Evolutionary conservation across 2,329 filamentous ascomycete species (phyloP).

Genomic region (Capronia epimyces): DNA sequence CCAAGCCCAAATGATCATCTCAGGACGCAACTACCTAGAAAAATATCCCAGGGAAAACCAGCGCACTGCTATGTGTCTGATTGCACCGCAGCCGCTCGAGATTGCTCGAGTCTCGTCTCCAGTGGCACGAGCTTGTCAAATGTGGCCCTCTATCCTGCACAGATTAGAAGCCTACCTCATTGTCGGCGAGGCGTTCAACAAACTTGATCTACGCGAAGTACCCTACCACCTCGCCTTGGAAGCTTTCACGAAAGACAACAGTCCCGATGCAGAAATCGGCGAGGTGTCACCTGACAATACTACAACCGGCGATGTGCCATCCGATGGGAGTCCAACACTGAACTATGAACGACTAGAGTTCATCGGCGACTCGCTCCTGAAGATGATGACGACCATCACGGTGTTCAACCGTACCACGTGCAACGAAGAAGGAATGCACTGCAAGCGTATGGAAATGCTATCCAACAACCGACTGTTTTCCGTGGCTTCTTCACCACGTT

Average conservation of each 20-base stretch:
- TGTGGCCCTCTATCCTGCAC: constrained; percentile 78
- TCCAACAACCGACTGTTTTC: constrained; percentile 89
- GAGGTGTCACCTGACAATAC: background rate
- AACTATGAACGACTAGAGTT: constrained; percentile 96
- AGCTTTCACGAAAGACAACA: constrained; percentile 86
- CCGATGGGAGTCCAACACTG: constrained; percentile 61
- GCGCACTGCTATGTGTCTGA: constrained; percentile 49
- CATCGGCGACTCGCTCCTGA: constrained; percentile 86
- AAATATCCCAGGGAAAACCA: constrained; percentile 53
- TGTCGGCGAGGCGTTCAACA: constrained; percentile 64
- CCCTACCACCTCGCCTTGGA: constrained; percentile 68
- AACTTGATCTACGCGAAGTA: constrained; percentile 59
- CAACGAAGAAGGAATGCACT: constrained; percentile 79
- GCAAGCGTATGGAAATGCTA: constrained; percentile 81
- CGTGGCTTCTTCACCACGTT: constrained; percentile 60
- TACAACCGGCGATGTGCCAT: background rate
- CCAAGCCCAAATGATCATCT: constrained; percentile 64
- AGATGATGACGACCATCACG: constrained; percentile 89
- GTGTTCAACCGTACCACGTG: constrained; percentile 71
- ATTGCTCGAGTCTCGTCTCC: constrained; percentile 70
- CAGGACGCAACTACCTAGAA: constrained; percentile 80
- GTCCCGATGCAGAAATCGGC: constrained; percentile 68
- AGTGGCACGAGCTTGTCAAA: constrained; percentile 66
- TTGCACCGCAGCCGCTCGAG: constrained; percentile 70
- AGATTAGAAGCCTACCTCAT: constrained; percentile 78